Evolutionary conservation across 345 rosid species (phyloP).

Genomic region (Arabidopsis arenosa): DNA sequence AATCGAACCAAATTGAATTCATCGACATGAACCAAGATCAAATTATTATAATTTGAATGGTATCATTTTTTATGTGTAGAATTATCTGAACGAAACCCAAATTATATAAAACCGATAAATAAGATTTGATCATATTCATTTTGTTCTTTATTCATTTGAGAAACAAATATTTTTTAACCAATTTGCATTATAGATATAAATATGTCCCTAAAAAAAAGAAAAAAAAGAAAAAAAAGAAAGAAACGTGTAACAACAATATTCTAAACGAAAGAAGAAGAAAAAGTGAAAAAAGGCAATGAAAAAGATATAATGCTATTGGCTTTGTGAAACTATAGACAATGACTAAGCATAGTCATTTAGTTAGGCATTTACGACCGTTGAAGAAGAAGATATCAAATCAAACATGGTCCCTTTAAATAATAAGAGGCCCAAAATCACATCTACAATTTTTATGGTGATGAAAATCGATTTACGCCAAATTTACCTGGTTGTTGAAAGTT

Average conservation of each 20-base stretch:
- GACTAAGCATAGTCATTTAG: not conserved
- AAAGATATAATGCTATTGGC: not conserved
- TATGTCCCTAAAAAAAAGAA: too few species aligned
- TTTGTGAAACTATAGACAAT: not conserved
- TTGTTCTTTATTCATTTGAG: too few species aligned
- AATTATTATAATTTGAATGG: too few species aligned
- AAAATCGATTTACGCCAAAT: not conserved
- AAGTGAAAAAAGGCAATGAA: not conserved
- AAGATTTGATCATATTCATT: too few species aligned
- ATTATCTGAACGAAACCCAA: too few species aligned
- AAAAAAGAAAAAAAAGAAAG: not conserved
- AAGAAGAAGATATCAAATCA: not conserved
- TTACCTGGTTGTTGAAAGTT: not conserved
- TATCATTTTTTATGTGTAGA: too few species aligned
- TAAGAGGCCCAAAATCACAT: conserved; percentile 6
- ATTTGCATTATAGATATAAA: too few species aligned
- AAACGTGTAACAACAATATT: not conserved
- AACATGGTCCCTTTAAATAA: not conserved
- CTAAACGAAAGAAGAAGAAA: not conserved
- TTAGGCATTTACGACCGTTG: not conserved
- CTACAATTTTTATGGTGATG: not conserved
- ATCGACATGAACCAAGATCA: too few species aligned
- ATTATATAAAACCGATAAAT: too few species aligned
- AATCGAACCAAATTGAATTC: too few species aligned
- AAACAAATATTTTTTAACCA: too few species aligned